Evolutionary conservation across 805 yeast species (phyloP).

Genomic region (Candida rishiriensis): DNA sequence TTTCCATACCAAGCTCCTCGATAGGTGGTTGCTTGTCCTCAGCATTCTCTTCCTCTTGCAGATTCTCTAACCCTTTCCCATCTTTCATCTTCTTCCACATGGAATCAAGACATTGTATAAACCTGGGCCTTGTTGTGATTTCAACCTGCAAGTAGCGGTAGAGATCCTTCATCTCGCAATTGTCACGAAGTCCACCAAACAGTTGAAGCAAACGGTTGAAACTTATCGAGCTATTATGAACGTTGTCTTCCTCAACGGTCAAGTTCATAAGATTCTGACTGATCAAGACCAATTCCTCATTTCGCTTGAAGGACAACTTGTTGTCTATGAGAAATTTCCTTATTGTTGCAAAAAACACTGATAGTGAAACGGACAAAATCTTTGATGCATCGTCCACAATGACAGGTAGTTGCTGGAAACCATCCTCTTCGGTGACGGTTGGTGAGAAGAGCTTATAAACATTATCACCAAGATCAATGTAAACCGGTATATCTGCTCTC

Average conservation of each 20-base stretch:
- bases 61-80: conserved; percentile 18
- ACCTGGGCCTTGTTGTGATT: conserved; percentile 11
- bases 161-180: conserved; percentile 21
- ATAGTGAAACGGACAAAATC: conserved; percentile 7
- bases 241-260: conserved; percentile 22
- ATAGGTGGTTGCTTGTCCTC: not conserved
- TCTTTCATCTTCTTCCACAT: conserved; percentile 4
- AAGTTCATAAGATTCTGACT: conserved; percentile 20
- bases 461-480: conserved; percentile 25
- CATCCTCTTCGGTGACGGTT: conserved; percentile 17
- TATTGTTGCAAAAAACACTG: conserved; percentile 7
- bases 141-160: conserved; percentile 21
- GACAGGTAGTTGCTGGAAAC: conserved; percentile 19
- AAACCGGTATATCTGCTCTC: conserved; percentile 18
- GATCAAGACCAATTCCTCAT: conserved; percentile 13
- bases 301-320: conserved; percentile 4
- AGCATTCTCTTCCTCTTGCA: conserved; percentile 1
- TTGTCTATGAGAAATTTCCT: conserved; percentile 6
- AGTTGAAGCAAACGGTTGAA: conserved; percentile 19
- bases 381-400: conserved; percentile 14
- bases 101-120: conserved; percentile 6
- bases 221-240: conserved; percentile 8
- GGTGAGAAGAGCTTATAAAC: conserved; percentile 24
- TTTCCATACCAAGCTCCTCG: no score
- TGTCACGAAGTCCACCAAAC: conserved; percentile 17